These are phyloP conservation scores for Hippophae rhamnoides DNA, from an alignment of 306 rosid species.

Conservation along the genomic window DNA sequence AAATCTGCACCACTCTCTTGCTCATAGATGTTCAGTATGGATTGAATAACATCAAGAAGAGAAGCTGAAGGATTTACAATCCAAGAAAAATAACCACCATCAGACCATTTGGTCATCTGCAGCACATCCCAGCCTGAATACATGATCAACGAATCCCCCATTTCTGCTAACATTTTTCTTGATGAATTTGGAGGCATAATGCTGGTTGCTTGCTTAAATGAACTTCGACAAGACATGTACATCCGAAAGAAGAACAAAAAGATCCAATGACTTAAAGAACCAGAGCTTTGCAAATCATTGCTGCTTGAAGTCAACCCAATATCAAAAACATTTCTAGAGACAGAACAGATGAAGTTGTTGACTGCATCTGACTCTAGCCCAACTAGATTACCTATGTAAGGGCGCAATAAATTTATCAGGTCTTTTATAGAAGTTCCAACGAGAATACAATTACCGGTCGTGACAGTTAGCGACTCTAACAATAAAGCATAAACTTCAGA, in stretches of 20 bases:
- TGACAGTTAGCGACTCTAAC: slow-evolving; percentile 57
- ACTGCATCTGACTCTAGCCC: slow-evolving; percentile 44
- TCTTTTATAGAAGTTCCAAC: slow-evolving; percentile 52
- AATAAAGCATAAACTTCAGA: slow-evolving; percentile 64
- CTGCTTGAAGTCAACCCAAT: slow-evolving; percentile 28
- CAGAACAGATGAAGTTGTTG: slow-evolving; percentile 41
- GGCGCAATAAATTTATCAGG: slow-evolving; percentile 37
- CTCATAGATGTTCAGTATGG: slow-evolving; percentile 43
- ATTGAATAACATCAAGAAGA: slow-evolving; percentile 50
- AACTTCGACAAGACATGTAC: slow-evolving; percentile 60
- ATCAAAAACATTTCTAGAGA: slow-evolving; percentile 32
- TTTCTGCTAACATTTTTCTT: slow-evolving; percentile 52
- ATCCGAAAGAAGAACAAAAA: slow-evolving; percentile 65
- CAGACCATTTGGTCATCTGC: slow-evolving; percentile 57
- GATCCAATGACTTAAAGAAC: slow-evolving; percentile 57
- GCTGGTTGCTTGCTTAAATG: slow-evolving; percentile 57
- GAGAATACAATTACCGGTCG: slow-evolving; percentile 59
- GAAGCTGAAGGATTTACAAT: slow-evolving; percentile 62
- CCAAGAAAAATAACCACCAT: slow-evolving; percentile 60
- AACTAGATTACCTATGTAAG: slow-evolving; percentile 62
- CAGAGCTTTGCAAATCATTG: slow-evolving; percentile 33
- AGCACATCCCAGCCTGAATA: slow-evolving; percentile 64
- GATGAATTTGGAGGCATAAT: slow-evolving; percentile 59
- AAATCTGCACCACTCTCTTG: slow-evolving; percentile 28
- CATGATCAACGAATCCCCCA: slow-evolving; percentile 44